Percentiles rank a stretch among this genome's conserved stretches.
phyloP scores from a whole-genome alignment of 2,329 filamentous ascomycete genomes.

The Colletotrichum plurivorum region DNA sequence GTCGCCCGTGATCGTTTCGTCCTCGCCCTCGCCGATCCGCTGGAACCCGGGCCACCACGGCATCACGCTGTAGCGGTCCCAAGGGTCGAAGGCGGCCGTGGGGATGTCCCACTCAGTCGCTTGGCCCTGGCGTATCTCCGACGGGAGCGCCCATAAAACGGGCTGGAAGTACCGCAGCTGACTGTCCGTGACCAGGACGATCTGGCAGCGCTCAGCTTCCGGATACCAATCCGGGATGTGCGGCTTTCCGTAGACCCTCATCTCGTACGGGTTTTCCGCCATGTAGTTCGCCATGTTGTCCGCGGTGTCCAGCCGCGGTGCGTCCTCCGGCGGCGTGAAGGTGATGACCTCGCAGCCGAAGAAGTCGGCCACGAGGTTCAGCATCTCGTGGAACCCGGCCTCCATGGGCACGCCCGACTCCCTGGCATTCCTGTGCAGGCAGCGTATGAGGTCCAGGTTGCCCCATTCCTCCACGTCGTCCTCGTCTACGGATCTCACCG shows the following conservation, averaged over 20 bases:
- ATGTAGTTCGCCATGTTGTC: background rate
- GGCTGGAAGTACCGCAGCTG: conserved; percentile 18
- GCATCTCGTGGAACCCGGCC: conserved; percentile 29
- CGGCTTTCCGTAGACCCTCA: conserved; percentile 19
- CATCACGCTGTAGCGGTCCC: conserved; percentile 31
- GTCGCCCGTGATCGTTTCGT: background rate
- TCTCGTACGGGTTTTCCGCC: background rate
- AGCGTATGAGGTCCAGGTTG: conserved; percentile 7
- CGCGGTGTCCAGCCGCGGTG: background rate
- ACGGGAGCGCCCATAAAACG: background rate
- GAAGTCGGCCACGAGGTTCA: conserved; percentile 29
- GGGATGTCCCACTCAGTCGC: background rate
- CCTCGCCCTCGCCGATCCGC: background rate
- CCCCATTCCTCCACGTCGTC: conserved; percentile 12
- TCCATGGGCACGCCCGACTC: conserved; percentile 16
- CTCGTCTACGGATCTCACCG: background rate
- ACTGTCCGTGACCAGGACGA: conserved; percentile 22
- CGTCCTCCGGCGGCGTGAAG: conserved; percentile 2
- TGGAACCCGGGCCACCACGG: conserved; percentile 29
- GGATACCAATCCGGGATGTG: background rate
- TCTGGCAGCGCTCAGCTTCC: background rate
- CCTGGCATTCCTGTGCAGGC: background rate
- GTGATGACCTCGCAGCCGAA: conserved; percentile 26
- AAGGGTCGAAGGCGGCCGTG: background rate
- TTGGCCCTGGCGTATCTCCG: background rate